These are phyloP conservation scores for Geotrichum citri-aurantii DNA, from an alignment of 1,139 yeast genomes.

Conservation along the genomic window DNA sequence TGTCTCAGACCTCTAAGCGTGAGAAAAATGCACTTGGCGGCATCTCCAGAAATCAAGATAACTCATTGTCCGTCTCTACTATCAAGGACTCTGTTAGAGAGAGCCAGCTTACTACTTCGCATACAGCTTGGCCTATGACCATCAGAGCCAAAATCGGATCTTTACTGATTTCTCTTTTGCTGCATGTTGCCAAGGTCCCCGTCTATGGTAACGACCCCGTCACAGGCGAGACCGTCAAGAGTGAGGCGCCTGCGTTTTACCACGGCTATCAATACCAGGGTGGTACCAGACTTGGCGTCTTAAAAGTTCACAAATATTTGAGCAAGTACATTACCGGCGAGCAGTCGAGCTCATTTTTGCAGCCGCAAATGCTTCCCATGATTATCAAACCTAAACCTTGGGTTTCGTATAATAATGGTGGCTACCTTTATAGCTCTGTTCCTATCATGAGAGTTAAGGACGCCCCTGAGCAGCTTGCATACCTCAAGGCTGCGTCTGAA, in stretches of 20 bases:
- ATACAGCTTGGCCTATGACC: slow-evolving; percentile 56
- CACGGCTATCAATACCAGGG: slow-evolving; percentile 78
- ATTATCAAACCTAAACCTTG: slow-evolving; percentile 83
- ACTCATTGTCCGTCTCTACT: slow-evolving; percentile 17
- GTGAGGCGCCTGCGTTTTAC: slow-evolving; percentile 83
- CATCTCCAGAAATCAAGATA: slow-evolving; percentile 11
- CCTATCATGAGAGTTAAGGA: slow-evolving; percentile 71
- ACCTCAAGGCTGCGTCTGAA: slow-evolving; percentile 76
- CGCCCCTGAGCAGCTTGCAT: slow-evolving; percentile 86
- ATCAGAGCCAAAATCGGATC: slow-evolving; percentile 81
- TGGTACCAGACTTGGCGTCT: slow-evolving; percentile 77
- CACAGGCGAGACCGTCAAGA: slow-evolving; percentile 58
- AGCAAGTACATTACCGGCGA: slow-evolving; percentile 64
- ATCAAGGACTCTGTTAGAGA: slow-evolving; percentile 22
- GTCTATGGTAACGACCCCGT: slow-evolving; percentile 76
- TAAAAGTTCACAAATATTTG: slow-evolving; percentile 68
- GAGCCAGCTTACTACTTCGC: slow-evolving; percentile 32
- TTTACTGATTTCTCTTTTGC: slow-evolving; percentile 61
- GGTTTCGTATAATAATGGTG: slow-evolving; percentile 78
- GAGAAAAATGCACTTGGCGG: slow-evolving; percentile 48
- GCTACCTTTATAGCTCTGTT: slow-evolving; percentile 62
- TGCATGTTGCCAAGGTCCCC: slow-evolving; percentile 76
- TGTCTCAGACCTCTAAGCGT: slow-evolving; percentile 43
- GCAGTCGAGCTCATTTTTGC: slow-evolving; percentile 58
- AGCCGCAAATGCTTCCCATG: slow-evolving; percentile 93